phyloP scores from a whole-genome alignment of 345 rosid genomes.

The Salix purpurea region DNA sequence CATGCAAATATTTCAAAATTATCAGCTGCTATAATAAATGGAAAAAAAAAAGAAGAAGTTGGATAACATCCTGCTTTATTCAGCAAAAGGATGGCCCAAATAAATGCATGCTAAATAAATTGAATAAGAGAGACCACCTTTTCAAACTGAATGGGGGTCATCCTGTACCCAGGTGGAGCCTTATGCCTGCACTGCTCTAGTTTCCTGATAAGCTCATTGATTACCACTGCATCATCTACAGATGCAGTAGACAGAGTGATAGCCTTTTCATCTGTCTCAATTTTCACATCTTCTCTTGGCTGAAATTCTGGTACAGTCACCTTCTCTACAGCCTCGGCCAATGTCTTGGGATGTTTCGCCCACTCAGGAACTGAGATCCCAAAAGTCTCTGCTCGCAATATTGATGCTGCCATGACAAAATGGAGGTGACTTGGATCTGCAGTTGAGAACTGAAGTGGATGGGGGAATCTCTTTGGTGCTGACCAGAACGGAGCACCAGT shows the following conservation, averaged over 20 bases:
- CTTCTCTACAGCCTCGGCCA: conserved; percentile 68
- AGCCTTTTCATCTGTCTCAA: conserved; percentile 91
- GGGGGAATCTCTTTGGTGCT: conserved; percentile 95
- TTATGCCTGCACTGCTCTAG: conserved; percentile 62
- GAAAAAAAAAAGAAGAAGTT: background rate
- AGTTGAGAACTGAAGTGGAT: conserved; percentile 65
- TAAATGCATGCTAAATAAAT: background rate
- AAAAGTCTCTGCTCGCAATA: conserved; percentile 86
- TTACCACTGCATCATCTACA: conserved; percentile 73
- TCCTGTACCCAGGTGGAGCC: conserved; percentile 57
- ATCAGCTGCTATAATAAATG: too few relatives aligned
- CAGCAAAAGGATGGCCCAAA: background rate
- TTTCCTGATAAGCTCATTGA: conserved; percentile 56
- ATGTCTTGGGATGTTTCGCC: conserved; percentile 53
- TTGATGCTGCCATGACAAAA: conserved; percentile 70
- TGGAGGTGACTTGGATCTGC: conserved; percentile 64
- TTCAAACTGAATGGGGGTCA: conserved; percentile 95
- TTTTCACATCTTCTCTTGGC: conserved; percentile 74
- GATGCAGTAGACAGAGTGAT: conserved; percentile 72
- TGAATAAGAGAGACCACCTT: conserved; percentile 51
- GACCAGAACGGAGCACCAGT: conserved; percentile 98
- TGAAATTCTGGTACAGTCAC: conserved; percentile 84
- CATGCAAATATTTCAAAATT: background rate
- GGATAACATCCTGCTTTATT: background rate
- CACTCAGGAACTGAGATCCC: conserved; percentile 83